Base-by-base conservation (phyloP, 352 stramenopile species). In the Peronospora farinosa region DNA sequence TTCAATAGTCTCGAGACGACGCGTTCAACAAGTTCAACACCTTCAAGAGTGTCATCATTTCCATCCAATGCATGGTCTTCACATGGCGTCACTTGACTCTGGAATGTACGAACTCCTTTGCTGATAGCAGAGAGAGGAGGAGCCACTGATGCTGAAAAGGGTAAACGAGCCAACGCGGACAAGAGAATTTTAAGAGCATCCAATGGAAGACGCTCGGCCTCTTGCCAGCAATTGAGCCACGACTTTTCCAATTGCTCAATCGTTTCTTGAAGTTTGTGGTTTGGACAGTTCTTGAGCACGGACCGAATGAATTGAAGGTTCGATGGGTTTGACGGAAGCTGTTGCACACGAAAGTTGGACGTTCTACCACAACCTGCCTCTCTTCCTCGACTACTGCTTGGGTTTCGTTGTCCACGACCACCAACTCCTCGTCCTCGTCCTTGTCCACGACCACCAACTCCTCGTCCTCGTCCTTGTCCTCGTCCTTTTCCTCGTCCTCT, bases 151-250 rank as follows among this genome's bases (percentile, higher is more conserved):
- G 51, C 64, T 7, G 74, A 78, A 32, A 69, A 72, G 0, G 74
- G 77, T 17, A 86, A 38, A 15, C 77, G 50, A 4, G 70, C 61
- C n/a, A 88, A 16, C 1, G 77, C 60, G 5, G 62, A 63, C 33
- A 88, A 43, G 19, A 88, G 39, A 3, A 65, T 54, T 7, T 65
- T 60, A 10, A 86, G 23, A 10, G 62, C 65, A 38, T 68, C 64
- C 2, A 51, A 42, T 11, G 71, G 65, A 11, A 88, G 54, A n/a
- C 43, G 49, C 3, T 53, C 56, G 0, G 54, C 59, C 6, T 57
- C 47, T 32, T 65, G 61, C 77, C 77, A 88, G 50, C 73, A 73
- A 28, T 61, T 67, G 7, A 56, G 51, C 77, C 77, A 88, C 30
- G 60, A 35, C 36, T 66, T 60, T 21, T 70, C 50, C 31, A 63